A percentile compares a stretch with the other conserved stretches of the same genome.
Conservation (phyloP, 139 green algal genomes). For the Chloropicon primus region DNA sequence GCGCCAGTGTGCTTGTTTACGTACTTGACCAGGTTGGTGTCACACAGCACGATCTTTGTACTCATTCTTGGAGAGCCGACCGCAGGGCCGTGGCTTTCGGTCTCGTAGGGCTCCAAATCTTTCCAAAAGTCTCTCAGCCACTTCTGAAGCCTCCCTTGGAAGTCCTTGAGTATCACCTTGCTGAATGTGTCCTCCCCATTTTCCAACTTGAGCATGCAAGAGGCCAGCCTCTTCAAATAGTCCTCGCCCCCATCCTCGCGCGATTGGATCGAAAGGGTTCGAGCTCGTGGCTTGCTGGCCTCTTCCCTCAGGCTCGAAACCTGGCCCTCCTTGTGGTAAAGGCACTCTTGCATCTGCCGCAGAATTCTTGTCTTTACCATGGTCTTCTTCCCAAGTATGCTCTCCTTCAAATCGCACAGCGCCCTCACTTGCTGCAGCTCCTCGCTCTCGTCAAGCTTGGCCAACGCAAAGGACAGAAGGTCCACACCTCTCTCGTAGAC, state of each 20-base stretch:
- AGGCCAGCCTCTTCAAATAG: neutral
- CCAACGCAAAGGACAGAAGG: conserved; percentile 43
- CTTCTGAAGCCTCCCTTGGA: neutral
- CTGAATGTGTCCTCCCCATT: neutral
- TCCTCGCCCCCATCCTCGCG: neutral
- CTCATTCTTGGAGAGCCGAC: neutral
- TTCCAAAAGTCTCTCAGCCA: neutral
- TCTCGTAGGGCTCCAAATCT: neutral
- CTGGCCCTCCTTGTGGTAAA: neutral
- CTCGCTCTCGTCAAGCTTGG: conserved; percentile 30
- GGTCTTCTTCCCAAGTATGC: conserved; percentile 20
- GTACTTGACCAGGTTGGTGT: neutral
- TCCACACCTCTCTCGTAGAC: conserved; percentile 22
- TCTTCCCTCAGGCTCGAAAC: neutral
- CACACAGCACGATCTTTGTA: neutral
- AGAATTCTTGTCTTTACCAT: neutral
- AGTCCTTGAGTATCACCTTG: neutral
- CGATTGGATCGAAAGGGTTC: neutral
- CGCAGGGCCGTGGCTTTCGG: neutral
- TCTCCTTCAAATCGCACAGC: conserved; percentile 32
- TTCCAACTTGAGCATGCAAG: neutral
- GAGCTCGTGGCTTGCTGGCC: neutral
- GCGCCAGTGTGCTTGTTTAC: neutral
- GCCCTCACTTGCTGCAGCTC: conserved; percentile 35
- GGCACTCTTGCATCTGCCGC: neutral